Conservation (phyloP, 192 early-diverging fungal genomes). For the Coemansia sp. region DNA sequence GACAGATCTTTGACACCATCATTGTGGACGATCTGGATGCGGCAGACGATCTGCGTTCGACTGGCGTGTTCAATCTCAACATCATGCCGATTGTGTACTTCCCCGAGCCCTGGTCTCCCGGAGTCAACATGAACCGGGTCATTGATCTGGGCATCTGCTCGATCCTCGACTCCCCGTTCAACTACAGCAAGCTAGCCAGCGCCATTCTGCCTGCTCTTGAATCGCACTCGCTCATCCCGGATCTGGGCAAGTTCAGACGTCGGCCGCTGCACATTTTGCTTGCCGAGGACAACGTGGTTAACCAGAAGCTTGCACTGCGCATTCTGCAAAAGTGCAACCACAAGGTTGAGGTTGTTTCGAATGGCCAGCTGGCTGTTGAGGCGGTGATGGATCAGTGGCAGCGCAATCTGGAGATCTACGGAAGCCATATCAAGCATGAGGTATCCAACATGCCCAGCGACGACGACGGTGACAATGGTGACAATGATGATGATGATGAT, state of each 20-base stretch:
- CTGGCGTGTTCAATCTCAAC: conserved; percentile 46
- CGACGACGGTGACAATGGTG: too few relatives aligned
- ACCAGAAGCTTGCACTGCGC: conserved; percentile 78
- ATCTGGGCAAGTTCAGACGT: conserved; percentile 60
- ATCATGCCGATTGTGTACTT: conserved; percentile 78
- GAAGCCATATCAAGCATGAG: conserved; percentile 22
- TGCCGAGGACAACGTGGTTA: conserved; percentile 85
- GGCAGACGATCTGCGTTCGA: conserved; percentile 61
- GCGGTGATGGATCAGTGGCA: conserved; percentile 59
- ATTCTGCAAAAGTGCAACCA: conserved; percentile 76
- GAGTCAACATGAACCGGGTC: conserved; percentile 40
- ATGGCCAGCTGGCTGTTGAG: conserved; percentile 80
- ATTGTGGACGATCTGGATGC: conserved; percentile 65
- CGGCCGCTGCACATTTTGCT: conserved; percentile 74
- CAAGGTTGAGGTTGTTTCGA: conserved; percentile 72
- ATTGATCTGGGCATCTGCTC: conserved; percentile 70
- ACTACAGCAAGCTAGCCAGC: conserved; percentile 63
- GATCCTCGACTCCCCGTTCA: conserved; percentile 67
- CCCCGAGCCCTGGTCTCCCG: conserved; percentile 20
- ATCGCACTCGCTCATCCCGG: conserved; percentile 61
- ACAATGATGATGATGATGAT: too few relatives aligned
- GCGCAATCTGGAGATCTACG: conserved; percentile 36
- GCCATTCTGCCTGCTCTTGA: conserved; percentile 73
- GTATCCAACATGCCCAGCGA: conserved; percentile 15
- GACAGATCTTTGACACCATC: conserved; percentile 62